Evolutionary conservation across 495 filamentous ascomycete genomes (phyloP), one percentile per base, ranked within the genome.

Genomic region (Trichoderma asperelloides): DNA sequence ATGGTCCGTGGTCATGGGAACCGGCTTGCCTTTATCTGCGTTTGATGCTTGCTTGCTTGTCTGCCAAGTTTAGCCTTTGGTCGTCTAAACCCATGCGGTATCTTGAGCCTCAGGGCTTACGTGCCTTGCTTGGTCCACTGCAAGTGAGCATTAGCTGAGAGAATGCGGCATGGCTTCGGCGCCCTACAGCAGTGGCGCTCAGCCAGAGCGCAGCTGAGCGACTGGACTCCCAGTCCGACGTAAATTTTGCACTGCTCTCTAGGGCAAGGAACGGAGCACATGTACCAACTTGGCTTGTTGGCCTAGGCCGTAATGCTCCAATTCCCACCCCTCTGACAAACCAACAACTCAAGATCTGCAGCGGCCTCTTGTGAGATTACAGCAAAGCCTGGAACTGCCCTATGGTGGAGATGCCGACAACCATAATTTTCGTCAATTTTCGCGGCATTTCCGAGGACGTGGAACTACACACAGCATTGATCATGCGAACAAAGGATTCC

Each of bases 101-200:
- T 60, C 23, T 27, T 6, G 9, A 60, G 51, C 27, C 8, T n/a
- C 9, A 60, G 51, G 15, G 47, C 21, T n/a, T 51, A 43, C 47
- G n/a, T 51, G 16, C 21, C 30, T 51, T 51, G 16, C 12, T n/a
- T 28, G 51, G 23, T 16, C 47, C 47, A n/a, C 47, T 51, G 47
- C 47, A 7, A 51, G 51, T 28, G 51, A 28, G 51, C 51, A 15
- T 23, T 60, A 60, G 23, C 51, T 30, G 12, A 23, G 23, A 60
- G 51, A 27, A 60, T 28, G 51, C 51, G 51, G 51, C 51, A 60
- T 60, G 51, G 51, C 23, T 60, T 28, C 51, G 51, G 51, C 6
- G 11, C 8, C 3, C 51, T 11, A 23, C 23, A 21, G 5, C 9
- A n/a, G 51, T 60, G 51, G 51, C 51, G 47, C 47, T 51, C 25